Conservation (phyloP, 306 rosid species). For the Sophora flavescens region DNA sequence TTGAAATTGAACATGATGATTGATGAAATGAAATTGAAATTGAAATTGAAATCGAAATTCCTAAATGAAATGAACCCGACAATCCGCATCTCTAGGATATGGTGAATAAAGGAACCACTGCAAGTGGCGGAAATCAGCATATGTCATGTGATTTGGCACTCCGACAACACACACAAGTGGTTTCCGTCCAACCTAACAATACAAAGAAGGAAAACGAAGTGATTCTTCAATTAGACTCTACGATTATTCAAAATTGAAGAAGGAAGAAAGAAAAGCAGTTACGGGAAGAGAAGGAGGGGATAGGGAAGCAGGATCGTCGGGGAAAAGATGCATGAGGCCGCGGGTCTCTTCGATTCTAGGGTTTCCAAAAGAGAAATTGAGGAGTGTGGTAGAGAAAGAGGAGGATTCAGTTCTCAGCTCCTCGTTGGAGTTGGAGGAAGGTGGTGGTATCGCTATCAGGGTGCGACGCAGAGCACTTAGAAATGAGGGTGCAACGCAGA, state of each 20-base stretch:
- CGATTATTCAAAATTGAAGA: no score
- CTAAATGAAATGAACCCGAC: conserved; percentile 60
- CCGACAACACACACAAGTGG: conserved; percentile 85
- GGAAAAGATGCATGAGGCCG: conserved; percentile 88
- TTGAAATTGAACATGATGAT: conserved; percentile 24
- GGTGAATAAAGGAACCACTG: conserved; percentile 83
- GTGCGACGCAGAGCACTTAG: no score
- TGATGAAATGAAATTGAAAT: conserved; percentile 12
- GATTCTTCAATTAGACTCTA: no score
- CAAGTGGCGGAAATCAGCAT: conserved; percentile 96
- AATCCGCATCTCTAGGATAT: conserved; percentile 89
- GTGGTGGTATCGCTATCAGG: conserved; percentile 29
- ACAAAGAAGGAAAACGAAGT: no score
- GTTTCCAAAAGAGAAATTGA: conserved; percentile 93
- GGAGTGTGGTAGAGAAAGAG: conserved; percentile 59
- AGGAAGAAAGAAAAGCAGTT: background rate
- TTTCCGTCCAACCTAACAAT: conserved; percentile 74
- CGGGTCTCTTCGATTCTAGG: conserved; percentile 96
- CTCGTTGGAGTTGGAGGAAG: conserved; percentile 60
- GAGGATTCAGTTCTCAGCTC: conserved; percentile 49
- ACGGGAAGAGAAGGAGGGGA: conserved; percentile 68
- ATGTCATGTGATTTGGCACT: conserved; percentile 96
- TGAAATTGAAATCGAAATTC: background rate
- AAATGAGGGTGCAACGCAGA: no score
- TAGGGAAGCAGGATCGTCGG: conserved; percentile 52